Base-by-base conservation (phyloP, 2,329 filamentous ascomycete genomes). In the Aspergillus latus region DNA sequence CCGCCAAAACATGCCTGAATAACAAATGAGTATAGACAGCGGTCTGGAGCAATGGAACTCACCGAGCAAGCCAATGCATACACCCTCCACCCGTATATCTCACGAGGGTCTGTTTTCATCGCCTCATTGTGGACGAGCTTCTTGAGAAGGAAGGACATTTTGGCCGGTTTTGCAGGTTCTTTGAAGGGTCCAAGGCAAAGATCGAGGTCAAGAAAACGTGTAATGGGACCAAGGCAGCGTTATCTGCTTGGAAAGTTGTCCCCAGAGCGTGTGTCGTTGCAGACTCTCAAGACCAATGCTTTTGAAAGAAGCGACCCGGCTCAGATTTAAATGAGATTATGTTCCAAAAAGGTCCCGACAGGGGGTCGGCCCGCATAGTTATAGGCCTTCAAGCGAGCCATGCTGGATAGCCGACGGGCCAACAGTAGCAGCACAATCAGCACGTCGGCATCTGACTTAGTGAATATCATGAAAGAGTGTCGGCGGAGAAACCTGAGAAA, bases 11-110 rank as follows among this genome's bases (percentile, higher is more conserved):
- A 89, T 40, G 84, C 78, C 74, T 75, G 46, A 32, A 34, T 16
- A 16, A 36, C 26, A n/a, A 26, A 34, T 47, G 29, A 56, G 42
- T 34, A 43, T 29, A 36, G 15, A 8, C 4, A 36, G 21, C 26
- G 43, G 40, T 8, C 13, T 29, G 36, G 10, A n/a, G 29, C 54
- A 60, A 52, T 45, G 29, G 32, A 28, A 66, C 75, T 59, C 52
- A 78, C 80, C 60, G 84, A 85, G 67, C 79, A 84, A 48, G 84
- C 85, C 62, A 88, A 77, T 55, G 80, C 80, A 61, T 87, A 84
- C 29, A 87, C 84, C 54, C 86, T 81, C 86, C 86, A 89, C 66
- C 85, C 85, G 73, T 88, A 89, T 57, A 89, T 85, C 68, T 88
- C 82, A 16, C 80, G 77, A 15, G 87, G 87, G 67, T 89, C 87